phyloP scores from a whole-genome alignment of 73 alveolate genomes.

The Paramecium primaurelia region DNA sequence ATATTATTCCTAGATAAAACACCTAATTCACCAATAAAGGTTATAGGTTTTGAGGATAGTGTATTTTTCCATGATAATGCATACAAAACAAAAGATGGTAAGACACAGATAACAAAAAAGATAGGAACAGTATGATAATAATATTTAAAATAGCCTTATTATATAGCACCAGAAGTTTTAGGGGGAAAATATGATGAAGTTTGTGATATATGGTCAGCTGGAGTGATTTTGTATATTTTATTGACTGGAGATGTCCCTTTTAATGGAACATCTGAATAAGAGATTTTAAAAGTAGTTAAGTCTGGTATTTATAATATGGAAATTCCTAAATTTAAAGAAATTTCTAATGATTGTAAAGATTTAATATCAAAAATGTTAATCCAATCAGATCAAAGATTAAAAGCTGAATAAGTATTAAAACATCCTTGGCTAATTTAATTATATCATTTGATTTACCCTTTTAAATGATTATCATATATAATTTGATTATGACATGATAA shows the following conservation, averaged over 20 bases:
- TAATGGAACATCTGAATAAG: constrained; percentile 82
- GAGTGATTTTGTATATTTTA: constrained; percentile 71
- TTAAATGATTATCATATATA: background rate
- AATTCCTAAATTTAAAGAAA: constrained; percentile 65
- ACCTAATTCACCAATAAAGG: constrained; percentile 68
- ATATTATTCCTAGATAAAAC: constrained; percentile 75
- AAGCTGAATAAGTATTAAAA: constrained; percentile 69
- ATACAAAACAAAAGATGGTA: constrained; percentile 18
- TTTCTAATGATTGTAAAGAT: constrained; percentile 83
- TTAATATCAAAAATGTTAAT: constrained; percentile 68
- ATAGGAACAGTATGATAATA: constrained; percentile 70
- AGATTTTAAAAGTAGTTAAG: constrained; percentile 56
- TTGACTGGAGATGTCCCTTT: constrained; percentile 86
- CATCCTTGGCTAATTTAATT: constrained; percentile 72
- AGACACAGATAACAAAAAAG: constrained; percentile 45
- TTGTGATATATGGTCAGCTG: constrained; percentile 78
- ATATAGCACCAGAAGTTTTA: constrained; percentile 77
- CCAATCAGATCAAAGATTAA: constrained; percentile 61
- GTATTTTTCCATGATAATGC: constrained; percentile 72
- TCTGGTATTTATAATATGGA: constrained; percentile 52
- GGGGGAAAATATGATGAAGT: constrained; percentile 62
- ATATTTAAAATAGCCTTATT: constrained; percentile 45
- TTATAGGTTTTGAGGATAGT: constrained; percentile 83
- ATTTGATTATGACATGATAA: no score
- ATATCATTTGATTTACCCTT: background rate